phyloP scores from a whole-genome alignment of 805 yeast species.

The Pichia californica region DNA sequence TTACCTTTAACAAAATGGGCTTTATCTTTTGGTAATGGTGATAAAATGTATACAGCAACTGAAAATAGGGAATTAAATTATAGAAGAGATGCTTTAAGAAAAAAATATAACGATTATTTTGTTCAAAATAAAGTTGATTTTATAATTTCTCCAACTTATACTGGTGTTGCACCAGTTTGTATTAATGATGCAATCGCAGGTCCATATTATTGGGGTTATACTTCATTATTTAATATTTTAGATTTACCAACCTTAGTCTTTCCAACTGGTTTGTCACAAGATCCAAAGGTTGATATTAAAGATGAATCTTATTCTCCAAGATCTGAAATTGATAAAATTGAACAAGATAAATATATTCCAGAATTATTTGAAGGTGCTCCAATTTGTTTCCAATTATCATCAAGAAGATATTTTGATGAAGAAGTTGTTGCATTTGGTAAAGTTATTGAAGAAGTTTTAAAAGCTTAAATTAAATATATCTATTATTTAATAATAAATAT shows the following conservation, averaged over 20 bases:
- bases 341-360: slow-evolving; percentile 41
- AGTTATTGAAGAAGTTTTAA: slow-evolving; percentile 23
- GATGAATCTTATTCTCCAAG: slow-evolving; percentile 36
- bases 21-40: slow-evolving; percentile 53
- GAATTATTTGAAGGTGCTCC: slow-evolving; percentile 47
- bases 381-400: slow-evolving; percentile 45
- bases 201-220: slow-evolving; percentile 75
- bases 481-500: no score
- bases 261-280: slow-evolving; percentile 58
- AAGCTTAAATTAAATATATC: not conserved
- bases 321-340: slow-evolving; percentile 42
- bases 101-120: slow-evolving; percentile 48
- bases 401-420: slow-evolving; percentile 51
- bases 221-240: slow-evolving; percentile 63
- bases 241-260: slow-evolving; percentile 63
- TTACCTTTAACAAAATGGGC: slow-evolving; percentile 57
- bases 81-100: slow-evolving; percentile 53
- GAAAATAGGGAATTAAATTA: slow-evolving; percentile 52
- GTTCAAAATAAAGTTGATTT: slow-evolving; percentile 54
- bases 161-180: slow-evolving; percentile 66
- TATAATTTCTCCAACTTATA: slow-evolving; percentile 60
- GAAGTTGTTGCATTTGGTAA: slow-evolving; percentile 40
- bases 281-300: slow-evolving; percentile 42
- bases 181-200: slow-evolving; percentile 36
- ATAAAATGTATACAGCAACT: slow-evolving; percentile 35